Evolutionary conservation across 495 filamentous ascomycete genomes (phyloP), one percentile per base, ranked within the genome.

Genomic region (Tuber borchii): DNA sequence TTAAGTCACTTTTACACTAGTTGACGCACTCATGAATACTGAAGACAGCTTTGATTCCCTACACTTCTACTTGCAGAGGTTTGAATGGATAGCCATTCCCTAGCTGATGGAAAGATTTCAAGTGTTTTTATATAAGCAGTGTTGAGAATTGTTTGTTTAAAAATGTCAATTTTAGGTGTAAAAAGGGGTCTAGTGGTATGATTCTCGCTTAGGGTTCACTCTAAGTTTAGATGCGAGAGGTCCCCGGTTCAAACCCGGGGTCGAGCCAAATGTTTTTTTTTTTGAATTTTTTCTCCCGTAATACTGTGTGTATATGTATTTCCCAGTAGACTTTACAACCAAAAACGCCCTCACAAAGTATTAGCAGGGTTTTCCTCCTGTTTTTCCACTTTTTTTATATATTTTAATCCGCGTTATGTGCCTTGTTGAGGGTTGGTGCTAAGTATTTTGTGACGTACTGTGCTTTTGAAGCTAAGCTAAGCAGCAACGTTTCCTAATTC

Each of bases 171-270:
- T n/a, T n/a, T n/a, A n/a, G n/a, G n/a, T n/a, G n/a, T n/a, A n/a
- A n/a, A n/a, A n/a, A n/a, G n/a, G n/a, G n/a, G n/a, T n/a, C 76
- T 77, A 77, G 77, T 77, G 77, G 76, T 79, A 79, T 79, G 77
- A 79, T 79, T 79, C 77, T 79, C 77, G 77, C 77, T 79, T 79
- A 79, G 77, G 77, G 77, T 73, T 70, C 75, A 79, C 77, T 74
- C 76, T 79, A 79, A 79, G 77, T 79, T 48, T 78, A 75, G 78
- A 79, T 79, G 77, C 77, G 77, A 79, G 77, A 79, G 77, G 77
- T 79, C 77, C 77, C 77, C 77, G 77, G 77, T 78, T 78, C 77
- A 78, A 78, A 78, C 77, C 77, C 77, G 77, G 77, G 77, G 76
- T 79, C 77, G 77, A 79, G 77, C 77, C 77, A 69, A 45, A 4